Conservation (phyloP, 108 stramenopile species). For the Thalassiosira profunda region DNA sequence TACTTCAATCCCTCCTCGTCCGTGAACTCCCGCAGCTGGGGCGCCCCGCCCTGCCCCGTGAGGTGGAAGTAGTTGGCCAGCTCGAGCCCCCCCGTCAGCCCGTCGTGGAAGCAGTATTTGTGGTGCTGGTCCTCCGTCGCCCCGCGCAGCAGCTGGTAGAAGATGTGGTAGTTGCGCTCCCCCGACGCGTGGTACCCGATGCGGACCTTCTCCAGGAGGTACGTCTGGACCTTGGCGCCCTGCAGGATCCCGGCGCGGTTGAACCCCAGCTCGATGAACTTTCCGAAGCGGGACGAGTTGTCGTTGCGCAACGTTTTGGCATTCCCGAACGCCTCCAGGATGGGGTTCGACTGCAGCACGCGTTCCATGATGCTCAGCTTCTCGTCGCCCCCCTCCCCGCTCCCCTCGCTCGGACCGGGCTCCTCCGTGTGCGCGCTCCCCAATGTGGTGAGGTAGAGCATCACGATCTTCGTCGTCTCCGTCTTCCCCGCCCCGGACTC, state of each 20-base stretch:
- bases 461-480: constrained; percentile 96
- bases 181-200: constrained; percentile 90
- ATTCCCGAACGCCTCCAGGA: constrained; percentile 99
- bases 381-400: background rate
- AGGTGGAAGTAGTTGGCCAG: constrained; percentile 81
- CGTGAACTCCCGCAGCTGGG: constrained; percentile 84
- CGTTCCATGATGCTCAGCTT: constrained; percentile 90
- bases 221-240: constrained; percentile 96
- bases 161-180: constrained; percentile 95
- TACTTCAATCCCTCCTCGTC: constrained; percentile 92
- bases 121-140: constrained; percentile 86
- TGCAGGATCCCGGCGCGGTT: constrained; percentile 87
- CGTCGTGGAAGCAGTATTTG: constrained; percentile 81
- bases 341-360: constrained; percentile 97
- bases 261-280: constrained; percentile 98
- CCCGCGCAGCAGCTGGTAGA: constrained; percentile 94
- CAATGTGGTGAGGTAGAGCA: constrained; percentile 92
- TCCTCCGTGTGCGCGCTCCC: constrained; percentile 58
- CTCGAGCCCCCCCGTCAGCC: constrained; percentile 80
- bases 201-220: constrained; percentile 98
- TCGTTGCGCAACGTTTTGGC: constrained; percentile 99
- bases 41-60: constrained; percentile 90
- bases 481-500: constrained; percentile 97
- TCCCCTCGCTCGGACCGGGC: background rate
- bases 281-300: constrained; percentile 99